Evolutionary conservation across 1,139 yeast genomes (phyloP), one percentile per base, ranked within the genome.

Genomic region (Kodamaea anthophila): DNA sequence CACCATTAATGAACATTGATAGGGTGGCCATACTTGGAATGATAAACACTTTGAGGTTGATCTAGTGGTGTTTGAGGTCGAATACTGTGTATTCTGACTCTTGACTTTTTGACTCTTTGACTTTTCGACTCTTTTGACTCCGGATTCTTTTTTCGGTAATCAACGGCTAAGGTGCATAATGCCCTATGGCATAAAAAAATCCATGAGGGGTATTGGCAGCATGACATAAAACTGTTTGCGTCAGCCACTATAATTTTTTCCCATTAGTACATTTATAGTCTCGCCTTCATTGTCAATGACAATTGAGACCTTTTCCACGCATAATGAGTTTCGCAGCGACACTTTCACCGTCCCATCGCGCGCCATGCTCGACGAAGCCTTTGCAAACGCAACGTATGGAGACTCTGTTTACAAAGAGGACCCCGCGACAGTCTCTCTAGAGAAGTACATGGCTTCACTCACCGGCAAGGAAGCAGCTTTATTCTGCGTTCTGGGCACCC

Each of bases 381-480:
- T 47, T 22, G 28, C 38, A 15, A 51, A 64, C 18, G 77, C 86
- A 24, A 63, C 91, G 4, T 74, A 44, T 24, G 97, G 97, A 30
- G 97, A 88, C 50, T 75, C 93, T 3, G 96, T 88, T 16, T 87
- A 87, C 58, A 73, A 77, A 40, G 96, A 88, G 55, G 96, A 88
- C 53, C 60, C 60, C 15, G 72, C 76, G 40, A 86, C 96, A 12
- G 58, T 67, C 24, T 68, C 63, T 22, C 62, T 88, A 31, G 94
- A 87, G 52, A 51, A 55, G 13, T 71, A 74, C 38, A 78, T 88
- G 36, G 80, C 85, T 16, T 60, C 64, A 26, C 47, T 87, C 33
- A 70, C 94, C 8, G 96, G 95, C 23, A 85, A 82, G 50, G 86
- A 78, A 44, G 84, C 88, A 4, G 96, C 86, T 14, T 54, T 85